A percentile compares a stretch with the other conserved stretches of the same genome.
These are phyloP conservation scores for Cytospora paraplurivora DNA, from an alignment of 2,329 filamentous ascomycete species.

Conservation along the genomic window DNA sequence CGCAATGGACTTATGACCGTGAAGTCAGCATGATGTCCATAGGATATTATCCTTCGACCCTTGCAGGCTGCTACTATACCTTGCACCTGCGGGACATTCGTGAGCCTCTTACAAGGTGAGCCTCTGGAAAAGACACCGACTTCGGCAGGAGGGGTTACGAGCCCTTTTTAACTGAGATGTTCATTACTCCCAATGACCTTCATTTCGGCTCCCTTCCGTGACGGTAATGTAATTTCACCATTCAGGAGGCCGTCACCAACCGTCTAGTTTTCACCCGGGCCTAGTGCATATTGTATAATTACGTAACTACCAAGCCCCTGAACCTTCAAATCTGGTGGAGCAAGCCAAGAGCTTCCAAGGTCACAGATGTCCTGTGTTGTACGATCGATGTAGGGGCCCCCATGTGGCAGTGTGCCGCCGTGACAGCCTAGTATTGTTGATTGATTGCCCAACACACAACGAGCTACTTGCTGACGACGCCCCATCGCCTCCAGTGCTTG, in stretches of 20 bases:
- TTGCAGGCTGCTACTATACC: background rate
- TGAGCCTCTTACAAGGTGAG: background rate
- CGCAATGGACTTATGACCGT: slow-evolving; percentile 1
- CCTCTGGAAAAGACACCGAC: background rate
- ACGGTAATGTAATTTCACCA: slow-evolving; percentile 15
- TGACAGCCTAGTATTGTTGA: slow-evolving; percentile 1
- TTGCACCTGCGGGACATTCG: background rate
- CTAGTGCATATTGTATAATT: background rate
- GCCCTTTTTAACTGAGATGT: slow-evolving; percentile 2
- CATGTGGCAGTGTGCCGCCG: background rate
- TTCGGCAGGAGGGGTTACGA: slow-evolving; percentile 4
- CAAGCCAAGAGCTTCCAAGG: background rate
- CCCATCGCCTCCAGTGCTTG: slow-evolving; percentile 1
- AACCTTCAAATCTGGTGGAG: slow-evolving; percentile 1
- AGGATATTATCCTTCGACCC: background rate
- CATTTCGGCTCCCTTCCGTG: slow-evolving; percentile 20
- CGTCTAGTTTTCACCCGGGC: background rate
- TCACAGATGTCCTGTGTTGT: background rate
- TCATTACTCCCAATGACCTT: slow-evolving; percentile 7
- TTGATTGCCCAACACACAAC: background rate
- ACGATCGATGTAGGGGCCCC: background rate
- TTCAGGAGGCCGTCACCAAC: slow-evolving; percentile 16
- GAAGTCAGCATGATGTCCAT: background rate
- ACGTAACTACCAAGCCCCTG: background rate
- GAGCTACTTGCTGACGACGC: background rate